Conservation (phyloP, 2,329 filamentous ascomycete species). For the Chaetomium sp. region DNA sequence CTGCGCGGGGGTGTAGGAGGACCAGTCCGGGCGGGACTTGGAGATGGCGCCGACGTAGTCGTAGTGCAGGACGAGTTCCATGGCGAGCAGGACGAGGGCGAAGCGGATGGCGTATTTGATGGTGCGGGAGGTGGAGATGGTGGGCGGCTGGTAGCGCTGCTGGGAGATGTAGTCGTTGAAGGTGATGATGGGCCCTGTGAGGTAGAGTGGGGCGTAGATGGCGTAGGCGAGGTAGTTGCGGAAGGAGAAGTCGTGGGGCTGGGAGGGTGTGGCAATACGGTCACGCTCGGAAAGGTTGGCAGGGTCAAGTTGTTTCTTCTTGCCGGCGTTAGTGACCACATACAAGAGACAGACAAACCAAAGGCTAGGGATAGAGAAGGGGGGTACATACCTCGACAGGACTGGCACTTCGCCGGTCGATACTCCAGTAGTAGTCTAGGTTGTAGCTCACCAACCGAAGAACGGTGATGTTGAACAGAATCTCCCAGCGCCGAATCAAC, state of each 20-base stretch:
- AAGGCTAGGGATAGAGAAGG: background rate
- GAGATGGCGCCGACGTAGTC: constrained; percentile 92
- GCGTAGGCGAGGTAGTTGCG: constrained; percentile 85
- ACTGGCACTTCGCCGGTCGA: constrained; percentile 56
- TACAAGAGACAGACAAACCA: background rate
- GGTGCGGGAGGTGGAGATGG: constrained; percentile 64
- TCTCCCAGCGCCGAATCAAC: constrained; percentile 84
- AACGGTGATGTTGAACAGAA: constrained; percentile 96
- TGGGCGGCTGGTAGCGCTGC: constrained; percentile 64
- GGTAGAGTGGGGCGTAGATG: constrained; percentile 87
- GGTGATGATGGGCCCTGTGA: constrained; percentile 87
- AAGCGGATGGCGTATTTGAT: constrained; percentile 80
- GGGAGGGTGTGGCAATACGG: constrained; percentile 70
- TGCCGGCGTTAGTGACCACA: constrained; percentile 55
- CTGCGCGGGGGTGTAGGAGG: constrained; percentile 76
- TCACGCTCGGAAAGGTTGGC: constrained; percentile 82
- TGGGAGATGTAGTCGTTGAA: constrained; percentile 98
- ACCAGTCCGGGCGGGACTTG: constrained; percentile 73
- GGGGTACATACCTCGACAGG: constrained; percentile 67
- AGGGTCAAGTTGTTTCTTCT: constrained; percentile 97
- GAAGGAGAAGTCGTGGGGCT: constrained; percentile 64
- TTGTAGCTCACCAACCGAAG: constrained; percentile 94
- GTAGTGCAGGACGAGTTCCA: constrained; percentile 88
- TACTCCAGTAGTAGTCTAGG: constrained; percentile 91
- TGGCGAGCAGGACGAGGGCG: constrained; percentile 68